These are phyloP conservation scores for Psilocybe cubensis DNA, from an alignment of 768 basidiomycete genomes.

Conservation along the genomic window DNA sequence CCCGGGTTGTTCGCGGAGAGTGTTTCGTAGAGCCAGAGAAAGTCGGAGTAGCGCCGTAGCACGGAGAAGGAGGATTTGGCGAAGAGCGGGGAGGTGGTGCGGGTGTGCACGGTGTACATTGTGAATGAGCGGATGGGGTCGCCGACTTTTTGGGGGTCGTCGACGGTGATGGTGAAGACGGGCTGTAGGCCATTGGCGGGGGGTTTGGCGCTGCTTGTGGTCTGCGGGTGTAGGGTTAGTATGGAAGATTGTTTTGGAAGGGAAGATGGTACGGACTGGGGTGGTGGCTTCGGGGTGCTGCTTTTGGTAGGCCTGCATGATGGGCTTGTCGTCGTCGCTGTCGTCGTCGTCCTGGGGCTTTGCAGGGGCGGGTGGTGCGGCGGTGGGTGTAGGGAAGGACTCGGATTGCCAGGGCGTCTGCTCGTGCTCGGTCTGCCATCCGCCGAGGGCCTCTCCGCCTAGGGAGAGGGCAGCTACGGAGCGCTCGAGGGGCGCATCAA, in stretches of 20 bases:
- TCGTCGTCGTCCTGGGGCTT: constrained; percentile 61
- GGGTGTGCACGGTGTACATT: constrained; percentile 94
- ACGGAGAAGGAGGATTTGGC: constrained; percentile 89
- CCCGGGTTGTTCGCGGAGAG: constrained; percentile 92
- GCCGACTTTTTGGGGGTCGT: constrained; percentile 97
- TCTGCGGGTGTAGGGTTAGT: not conserved
- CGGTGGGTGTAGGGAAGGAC: constrained; percentile 13
- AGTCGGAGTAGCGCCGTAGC: constrained; percentile 96
- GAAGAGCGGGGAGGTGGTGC: constrained; percentile 88
- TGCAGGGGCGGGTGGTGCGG: constrained; percentile 36
- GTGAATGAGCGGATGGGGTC: constrained; percentile 93
- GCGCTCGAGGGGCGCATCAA: constrained; percentile 36
- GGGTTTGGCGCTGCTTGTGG: constrained; percentile 22
- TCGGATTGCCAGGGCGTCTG: constrained; percentile 45
- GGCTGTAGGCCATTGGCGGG: constrained; percentile 60
- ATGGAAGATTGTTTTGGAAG: not conserved
- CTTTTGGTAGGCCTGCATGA: constrained; percentile 48
- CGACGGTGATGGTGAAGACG: constrained; percentile 86
- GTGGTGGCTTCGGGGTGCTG: constrained; percentile 27
- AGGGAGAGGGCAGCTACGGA: constrained; percentile 42
- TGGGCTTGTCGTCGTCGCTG: constrained; percentile 71
- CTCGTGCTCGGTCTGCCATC: constrained; percentile 59
- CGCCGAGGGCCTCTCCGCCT: constrained; percentile 36
- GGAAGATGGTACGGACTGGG: constrained; percentile 30
- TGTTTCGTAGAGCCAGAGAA: constrained; percentile 94